Conservation (phyloP, 768 basidiomycete species). For the Tulasnella sp. region DNA sequence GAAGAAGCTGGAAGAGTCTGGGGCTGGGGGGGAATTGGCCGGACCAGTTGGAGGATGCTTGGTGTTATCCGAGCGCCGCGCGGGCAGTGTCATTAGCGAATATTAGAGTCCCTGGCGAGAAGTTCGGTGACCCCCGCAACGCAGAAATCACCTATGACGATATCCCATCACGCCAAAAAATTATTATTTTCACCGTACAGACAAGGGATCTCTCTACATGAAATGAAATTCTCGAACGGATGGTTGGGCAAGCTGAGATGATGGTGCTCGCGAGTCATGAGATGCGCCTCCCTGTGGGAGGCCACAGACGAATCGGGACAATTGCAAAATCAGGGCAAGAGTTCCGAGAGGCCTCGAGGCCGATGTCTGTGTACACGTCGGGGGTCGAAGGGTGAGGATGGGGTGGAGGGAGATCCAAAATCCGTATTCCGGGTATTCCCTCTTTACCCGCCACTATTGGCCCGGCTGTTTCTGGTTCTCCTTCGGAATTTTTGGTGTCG, state of each 20-base stretch:
- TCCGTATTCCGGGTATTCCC: constrained; percentile 5
- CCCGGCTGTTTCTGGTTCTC: not conserved
- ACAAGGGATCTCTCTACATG: not conserved
- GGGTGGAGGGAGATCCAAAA: not conserved
- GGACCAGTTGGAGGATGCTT: not conserved
- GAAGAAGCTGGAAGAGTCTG: constrained; percentile 1
- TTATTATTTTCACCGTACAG: not conserved
- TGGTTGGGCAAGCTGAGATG: not conserved
- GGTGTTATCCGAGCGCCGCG: constrained; percentile 8
- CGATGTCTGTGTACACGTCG: constrained; percentile 10
- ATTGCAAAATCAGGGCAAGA: constrained; percentile 15
- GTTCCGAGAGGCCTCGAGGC: constrained; percentile 12
- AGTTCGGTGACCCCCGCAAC: constrained; percentile 3
- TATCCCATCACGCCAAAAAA: not conserved
- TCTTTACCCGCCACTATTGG: not conserved
- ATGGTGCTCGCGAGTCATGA: not conserved
- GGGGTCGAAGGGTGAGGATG: not conserved
- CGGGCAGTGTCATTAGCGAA: not conserved
- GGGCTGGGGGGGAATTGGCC: not conserved
- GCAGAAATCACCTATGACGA: constrained; percentile 6
- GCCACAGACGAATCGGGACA: not conserved
- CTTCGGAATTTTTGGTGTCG: not conserved
- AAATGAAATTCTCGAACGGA: constrained; percentile 18
- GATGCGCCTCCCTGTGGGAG: constrained; percentile 11
- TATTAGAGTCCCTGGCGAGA: constrained; percentile 6